phyloP scores from a whole-genome alignment of 2,329 filamentous ascomycete species.

The Sporothrix mexicana region DNA sequence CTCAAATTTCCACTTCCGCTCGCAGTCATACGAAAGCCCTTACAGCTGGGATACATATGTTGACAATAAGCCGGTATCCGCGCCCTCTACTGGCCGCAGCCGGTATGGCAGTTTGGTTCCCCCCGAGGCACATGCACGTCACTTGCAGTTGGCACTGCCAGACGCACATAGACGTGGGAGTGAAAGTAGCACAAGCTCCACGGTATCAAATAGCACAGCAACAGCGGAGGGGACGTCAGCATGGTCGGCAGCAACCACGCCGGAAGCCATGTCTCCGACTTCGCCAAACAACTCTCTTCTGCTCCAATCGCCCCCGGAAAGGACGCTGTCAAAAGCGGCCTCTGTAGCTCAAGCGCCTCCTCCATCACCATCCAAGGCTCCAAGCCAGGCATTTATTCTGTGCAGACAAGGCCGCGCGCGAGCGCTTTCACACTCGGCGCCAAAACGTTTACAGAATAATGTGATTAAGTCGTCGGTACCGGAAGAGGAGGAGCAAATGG shows the following conservation, averaged over 20 bases:
- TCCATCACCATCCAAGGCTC: slow-evolving; percentile 2
- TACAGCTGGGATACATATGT: slow-evolving; percentile 13
- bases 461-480: slow-evolving; percentile 30
- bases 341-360: neutral
- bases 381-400: neutral
- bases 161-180: slow-evolving; percentile 31
- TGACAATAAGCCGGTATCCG: neutral
- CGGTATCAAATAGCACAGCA: slow-evolving; percentile 27
- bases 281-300: slow-evolving; percentile 27
- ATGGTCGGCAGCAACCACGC: slow-evolving; percentile 35
- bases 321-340: slow-evolving; percentile 1
- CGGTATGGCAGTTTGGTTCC: slow-evolving; percentile 28
- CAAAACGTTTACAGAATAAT: slow-evolving; percentile 32
- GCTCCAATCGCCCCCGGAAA: slow-evolving; percentile 20
- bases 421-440: slow-evolving; percentile 27
- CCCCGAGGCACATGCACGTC: neutral
- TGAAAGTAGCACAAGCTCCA: slow-evolving; percentile 35
- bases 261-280: slow-evolving; percentile 35
- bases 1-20: slow-evolving; percentile 25
- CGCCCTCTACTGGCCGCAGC: neutral
- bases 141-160: neutral
- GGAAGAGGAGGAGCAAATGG: slow-evolving; percentile 33
- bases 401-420: slow-evolving; percentile 17
- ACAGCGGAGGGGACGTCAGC: slow-evolving; percentile 22
- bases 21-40: slow-evolving; percentile 31